A percentile compares a stretch with the other conserved stretches of the same genome.
Conservation (phyloP, 2,329 filamentous ascomycete species). For the Fusarium verticillioides region DNA sequence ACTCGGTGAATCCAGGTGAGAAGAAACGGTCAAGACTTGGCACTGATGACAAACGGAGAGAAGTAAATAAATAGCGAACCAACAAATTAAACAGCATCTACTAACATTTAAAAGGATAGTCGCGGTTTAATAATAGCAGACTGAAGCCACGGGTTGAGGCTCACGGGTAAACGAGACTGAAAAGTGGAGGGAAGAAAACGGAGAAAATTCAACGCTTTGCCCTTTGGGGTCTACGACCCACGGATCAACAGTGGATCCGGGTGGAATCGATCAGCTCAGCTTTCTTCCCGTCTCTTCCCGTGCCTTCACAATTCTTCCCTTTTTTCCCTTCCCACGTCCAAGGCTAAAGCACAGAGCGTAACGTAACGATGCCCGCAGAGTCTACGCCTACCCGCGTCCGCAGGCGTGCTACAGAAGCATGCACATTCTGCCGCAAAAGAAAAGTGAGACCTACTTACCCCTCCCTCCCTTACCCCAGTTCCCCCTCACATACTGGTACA, state of each 20-base stretch:
- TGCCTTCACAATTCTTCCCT: background rate
- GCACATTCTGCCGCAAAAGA: constrained; percentile 46
- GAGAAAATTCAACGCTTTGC: constrained; percentile 5
- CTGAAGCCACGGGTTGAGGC: background rate
- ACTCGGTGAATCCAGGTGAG: background rate
- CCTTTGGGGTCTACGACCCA: background rate
- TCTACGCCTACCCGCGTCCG: constrained; percentile 30
- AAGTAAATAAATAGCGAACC: background rate
- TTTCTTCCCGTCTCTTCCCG: constrained; percentile 21
- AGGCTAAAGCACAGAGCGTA: background rate
- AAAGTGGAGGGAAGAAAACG: background rate
- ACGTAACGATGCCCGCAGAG: constrained; percentile 3
- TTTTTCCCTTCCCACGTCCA: background rate
- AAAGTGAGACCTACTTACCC: constrained; percentile 37
- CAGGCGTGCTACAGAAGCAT: constrained; percentile 46
- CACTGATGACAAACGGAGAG: background rate
- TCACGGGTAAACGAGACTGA: background rate
- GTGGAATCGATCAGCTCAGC: background rate
- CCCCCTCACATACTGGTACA: no score
- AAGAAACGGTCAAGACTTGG: background rate
- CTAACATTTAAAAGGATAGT: background rate
- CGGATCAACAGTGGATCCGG: constrained; percentile 26
- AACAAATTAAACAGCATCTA: background rate
- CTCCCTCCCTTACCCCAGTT: background rate
- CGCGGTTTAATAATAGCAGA: background rate